A percentile compares a stretch with the other conserved stretches of the same genome.
These are phyloP conservation scores for Leccinum broughii DNA, from an alignment of 768 basidiomycete genomes.

Conservation along the genomic window DNA sequence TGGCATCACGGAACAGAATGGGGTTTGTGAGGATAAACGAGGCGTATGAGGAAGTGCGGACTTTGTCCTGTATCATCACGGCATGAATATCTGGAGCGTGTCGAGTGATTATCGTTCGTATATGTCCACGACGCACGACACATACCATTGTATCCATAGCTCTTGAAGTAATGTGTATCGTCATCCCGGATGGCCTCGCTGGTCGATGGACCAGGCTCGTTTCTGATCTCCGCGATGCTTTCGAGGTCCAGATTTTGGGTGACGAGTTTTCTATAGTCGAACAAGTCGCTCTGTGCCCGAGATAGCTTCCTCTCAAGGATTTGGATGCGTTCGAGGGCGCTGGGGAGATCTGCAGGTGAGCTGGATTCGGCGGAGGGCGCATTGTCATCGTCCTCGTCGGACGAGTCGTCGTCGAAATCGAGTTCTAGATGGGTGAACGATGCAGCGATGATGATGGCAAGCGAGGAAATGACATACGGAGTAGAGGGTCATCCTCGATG, in stretches of 20 bases:
- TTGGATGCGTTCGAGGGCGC: slow-evolving; percentile 48
- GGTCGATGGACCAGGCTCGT: slow-evolving; percentile 33
- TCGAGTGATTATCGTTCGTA: not conserved
- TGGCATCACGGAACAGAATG: slow-evolving; percentile 73
- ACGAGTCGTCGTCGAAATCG: slow-evolving; percentile 69
- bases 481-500: slow-evolving; percentile 83
- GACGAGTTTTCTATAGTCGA: slow-evolving; percentile 61
- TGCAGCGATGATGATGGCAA: not conserved
- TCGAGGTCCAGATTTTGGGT: slow-evolving; percentile 51
- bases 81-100: slow-evolving; percentile 78
- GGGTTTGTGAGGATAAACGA: slow-evolving; percentile 87
- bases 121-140: too few relatives aligned
- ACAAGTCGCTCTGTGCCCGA: slow-evolving; percentile 57
- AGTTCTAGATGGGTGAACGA: slow-evolving; percentile 46
- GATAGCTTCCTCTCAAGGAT: slow-evolving; percentile 63
- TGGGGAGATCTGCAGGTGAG: slow-evolving; percentile 31
- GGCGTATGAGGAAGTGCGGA: slow-evolving; percentile 91
- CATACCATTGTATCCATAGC: slow-evolving; percentile 84
- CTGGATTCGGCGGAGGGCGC: slow-evolving; percentile 4
- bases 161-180: slow-evolving; percentile 92
- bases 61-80: slow-evolving; percentile 94
- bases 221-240: slow-evolving; percentile 42
- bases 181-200: slow-evolving; percentile 59
- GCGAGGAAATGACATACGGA: slow-evolving; percentile 59
- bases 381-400: slow-evolving; percentile 50